Conservation (phyloP, 768 basidiomycete species). For the Pleurotus sapidus region DNA sequence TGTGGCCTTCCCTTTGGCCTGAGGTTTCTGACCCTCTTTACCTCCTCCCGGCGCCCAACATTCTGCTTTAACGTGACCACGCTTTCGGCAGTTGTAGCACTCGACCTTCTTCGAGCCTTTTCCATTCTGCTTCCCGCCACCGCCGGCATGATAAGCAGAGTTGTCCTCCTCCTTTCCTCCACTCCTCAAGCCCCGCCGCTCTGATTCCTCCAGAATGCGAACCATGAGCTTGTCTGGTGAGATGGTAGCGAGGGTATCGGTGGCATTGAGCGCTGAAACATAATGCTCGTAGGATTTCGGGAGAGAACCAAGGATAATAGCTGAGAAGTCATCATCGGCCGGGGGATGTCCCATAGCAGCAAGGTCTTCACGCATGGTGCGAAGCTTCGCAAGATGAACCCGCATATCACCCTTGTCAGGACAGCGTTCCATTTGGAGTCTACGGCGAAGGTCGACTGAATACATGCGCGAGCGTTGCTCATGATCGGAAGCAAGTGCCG, state of each 20-base stretch:
- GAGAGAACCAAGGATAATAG: conserved; percentile 31
- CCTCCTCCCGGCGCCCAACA: conserved; percentile 21
- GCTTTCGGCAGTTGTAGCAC: conserved; percentile 27
- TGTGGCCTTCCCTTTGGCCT: conserved; percentile 13
- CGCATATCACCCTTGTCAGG: conserved; percentile 27
- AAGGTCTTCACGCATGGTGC: conserved; percentile 27
- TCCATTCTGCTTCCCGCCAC: not conserved
- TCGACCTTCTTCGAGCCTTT: conserved; percentile 9
- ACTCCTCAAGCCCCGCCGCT: conserved; percentile 14
- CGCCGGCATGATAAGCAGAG: conserved; percentile 17
- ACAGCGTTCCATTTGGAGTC: conserved; percentile 23
- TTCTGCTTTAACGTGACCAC: conserved; percentile 19
- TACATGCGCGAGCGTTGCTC: conserved; percentile 25
- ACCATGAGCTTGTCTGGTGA: conserved; percentile 20
- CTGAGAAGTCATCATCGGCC: conserved; percentile 25
- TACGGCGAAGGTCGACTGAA: conserved; percentile 22
- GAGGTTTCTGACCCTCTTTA: conserved; percentile 15
- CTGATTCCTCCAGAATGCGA: conserved; percentile 23
- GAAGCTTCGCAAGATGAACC: conserved; percentile 26
- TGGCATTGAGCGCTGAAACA: conserved; percentile 16
- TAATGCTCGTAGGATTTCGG: conserved; percentile 28
- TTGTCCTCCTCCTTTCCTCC: conserved; percentile 23
- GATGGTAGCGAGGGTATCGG: conserved; percentile 13
- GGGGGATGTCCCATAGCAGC: conserved; percentile 26
- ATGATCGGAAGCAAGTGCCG: conserved; percentile 20